phyloP scores from a whole-genome alignment of 2,329 filamentous ascomycete species.

The Sordariomycetes sp. region DNA sequence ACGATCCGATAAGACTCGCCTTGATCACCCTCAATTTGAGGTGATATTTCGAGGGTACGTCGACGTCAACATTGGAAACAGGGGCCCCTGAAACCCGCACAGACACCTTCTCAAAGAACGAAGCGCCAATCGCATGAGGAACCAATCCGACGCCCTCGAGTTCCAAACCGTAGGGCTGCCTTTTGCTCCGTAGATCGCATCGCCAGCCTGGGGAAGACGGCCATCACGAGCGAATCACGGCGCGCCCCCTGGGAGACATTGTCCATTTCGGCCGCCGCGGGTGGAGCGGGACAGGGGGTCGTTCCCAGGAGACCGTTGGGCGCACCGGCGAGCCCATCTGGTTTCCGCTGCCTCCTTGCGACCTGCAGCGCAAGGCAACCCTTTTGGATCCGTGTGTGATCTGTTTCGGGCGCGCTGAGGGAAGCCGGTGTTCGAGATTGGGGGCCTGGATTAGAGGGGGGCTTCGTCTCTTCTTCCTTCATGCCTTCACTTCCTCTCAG shows the following conservation, averaged over 20 bases:
- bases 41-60: no score
- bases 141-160: no score
- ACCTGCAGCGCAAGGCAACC: conserved; percentile 1
- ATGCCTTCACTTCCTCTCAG: no score
- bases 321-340: not conserved
- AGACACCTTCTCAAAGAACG: no score
- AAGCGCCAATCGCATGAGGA: no score
- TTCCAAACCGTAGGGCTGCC: conserved; percentile 3
- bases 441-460: no score
- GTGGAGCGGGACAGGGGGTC: not conserved
- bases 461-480: no score
- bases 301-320: not conserved
- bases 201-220: conserved; percentile 10
- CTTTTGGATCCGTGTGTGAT: not conserved
- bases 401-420: not conserved
- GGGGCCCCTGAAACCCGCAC: no score
- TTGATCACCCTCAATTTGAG: no score
- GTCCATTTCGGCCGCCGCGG: no score
- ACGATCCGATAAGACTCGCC: no score
- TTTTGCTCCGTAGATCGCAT: not conserved
- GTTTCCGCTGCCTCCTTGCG: not conserved
- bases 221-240: conserved; percentile 19
- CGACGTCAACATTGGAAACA: no score
- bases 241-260: not conserved
- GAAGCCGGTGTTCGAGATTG: not conserved